A percentile compares a stretch with the other conserved stretches of the same genome.
phyloP scores from a whole-genome alignment of 1,139 yeast species.

The Diutina siamensis region DNA sequence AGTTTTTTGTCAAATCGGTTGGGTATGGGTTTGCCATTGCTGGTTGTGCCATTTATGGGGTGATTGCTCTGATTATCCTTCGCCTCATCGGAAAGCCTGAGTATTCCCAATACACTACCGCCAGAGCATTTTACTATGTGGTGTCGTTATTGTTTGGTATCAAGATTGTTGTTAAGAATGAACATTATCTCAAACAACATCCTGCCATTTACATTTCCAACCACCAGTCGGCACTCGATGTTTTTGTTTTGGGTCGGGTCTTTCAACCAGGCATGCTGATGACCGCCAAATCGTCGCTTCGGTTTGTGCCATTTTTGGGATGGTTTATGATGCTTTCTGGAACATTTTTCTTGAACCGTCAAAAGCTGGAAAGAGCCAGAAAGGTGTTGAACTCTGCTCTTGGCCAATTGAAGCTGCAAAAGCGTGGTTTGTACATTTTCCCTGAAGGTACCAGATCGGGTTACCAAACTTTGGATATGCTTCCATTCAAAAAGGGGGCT shows the following conservation, averaged over 20 bases:
- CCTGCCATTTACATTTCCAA: constrained; percentile 84
- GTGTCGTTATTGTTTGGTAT: constrained; percentile 57
- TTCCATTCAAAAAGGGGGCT: constrained; percentile 94
- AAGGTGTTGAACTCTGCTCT: constrained; percentile 64
- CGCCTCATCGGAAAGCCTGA: constrained; percentile 64
- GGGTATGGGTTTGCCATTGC: constrained; percentile 41
- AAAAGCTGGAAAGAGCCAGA: constrained; percentile 67
- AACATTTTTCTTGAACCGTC: constrained; percentile 80
- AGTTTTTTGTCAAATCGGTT: constrained; percentile 44
- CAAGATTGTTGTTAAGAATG: constrained; percentile 54
- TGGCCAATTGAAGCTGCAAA: constrained; percentile 40
- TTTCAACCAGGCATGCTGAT: constrained; percentile 89
- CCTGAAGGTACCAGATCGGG: constrained; percentile 96
- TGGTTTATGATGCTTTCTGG: constrained; percentile 93
- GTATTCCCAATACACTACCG: constrained; percentile 83
- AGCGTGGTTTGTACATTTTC: constrained; percentile 72
- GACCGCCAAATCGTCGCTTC: constrained; percentile 79
- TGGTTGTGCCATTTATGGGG: constrained; percentile 66
- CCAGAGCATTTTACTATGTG: constrained; percentile 60
- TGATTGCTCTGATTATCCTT: constrained; percentile 57
- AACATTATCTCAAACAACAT: constrained; percentile 36
- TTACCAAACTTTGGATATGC: constrained; percentile 49
- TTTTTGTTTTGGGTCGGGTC: constrained; percentile 63
- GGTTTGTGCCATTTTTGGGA: constrained; percentile 85
- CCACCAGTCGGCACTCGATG: constrained; percentile 87